phyloP scores from a whole-genome alignment of 345 rosid genomes.

The Gossypium raimondii region DNA sequence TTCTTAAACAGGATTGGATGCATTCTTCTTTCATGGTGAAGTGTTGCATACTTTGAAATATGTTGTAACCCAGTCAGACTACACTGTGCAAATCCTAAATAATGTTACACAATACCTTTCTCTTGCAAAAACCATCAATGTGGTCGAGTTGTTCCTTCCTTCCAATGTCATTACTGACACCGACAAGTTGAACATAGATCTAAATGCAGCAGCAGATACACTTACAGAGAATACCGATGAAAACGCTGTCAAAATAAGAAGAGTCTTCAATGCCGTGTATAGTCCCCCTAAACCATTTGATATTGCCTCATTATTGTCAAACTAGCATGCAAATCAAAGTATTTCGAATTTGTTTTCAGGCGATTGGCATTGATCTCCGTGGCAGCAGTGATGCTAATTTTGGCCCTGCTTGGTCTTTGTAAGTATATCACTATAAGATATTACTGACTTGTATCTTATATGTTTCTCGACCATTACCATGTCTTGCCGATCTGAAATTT shows the following conservation, averaged over 20 bases:
- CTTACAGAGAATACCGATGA: constrained; percentile 62
- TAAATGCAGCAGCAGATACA: constrained; percentile 66
- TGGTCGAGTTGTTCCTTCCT: constrained; percentile 73
- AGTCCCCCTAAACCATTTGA: constrained; percentile 23
- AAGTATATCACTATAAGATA: constrained; percentile 29
- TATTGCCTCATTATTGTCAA: constrained; percentile 3
- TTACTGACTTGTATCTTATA: not conserved
- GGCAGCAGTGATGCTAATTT: constrained; percentile 79
- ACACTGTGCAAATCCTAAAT: constrained; percentile 69
- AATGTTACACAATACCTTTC: constrained; percentile 84
- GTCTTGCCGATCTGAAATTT: constrained; percentile 14
- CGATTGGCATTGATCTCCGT: constrained; percentile 66
- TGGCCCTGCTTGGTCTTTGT: constrained; percentile 79
- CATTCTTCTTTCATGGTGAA: constrained; percentile 72
- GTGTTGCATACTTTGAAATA: constrained; percentile 69
- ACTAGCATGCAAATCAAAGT: constrained; percentile 5
- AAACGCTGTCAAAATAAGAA: constrained; percentile 61
- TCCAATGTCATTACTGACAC: constrained; percentile 59
- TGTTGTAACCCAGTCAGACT: constrained; percentile 91
- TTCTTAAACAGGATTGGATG: constrained; percentile 65
- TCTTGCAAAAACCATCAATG: constrained; percentile 79
- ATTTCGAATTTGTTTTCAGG: constrained; percentile 36
- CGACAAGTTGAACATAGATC: constrained; percentile 70
- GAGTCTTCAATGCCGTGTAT: constrained; percentile 65
- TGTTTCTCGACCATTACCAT: constrained; percentile 17